Conservation (phyloP, 805 yeast genomes). For the Yarrowia sp. region DNA sequence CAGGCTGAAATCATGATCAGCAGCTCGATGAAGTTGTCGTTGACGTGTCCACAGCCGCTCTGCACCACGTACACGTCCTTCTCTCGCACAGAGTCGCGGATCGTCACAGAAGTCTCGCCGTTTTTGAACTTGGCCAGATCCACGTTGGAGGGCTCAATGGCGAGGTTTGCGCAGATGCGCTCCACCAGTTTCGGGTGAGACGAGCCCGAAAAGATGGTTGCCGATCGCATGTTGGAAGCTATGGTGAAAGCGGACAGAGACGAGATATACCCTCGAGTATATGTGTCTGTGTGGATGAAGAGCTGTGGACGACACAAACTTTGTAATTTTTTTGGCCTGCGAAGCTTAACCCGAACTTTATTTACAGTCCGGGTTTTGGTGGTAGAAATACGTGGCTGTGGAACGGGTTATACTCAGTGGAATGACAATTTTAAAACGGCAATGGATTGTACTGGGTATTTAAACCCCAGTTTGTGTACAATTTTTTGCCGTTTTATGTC, state of each 20-base stretch:
- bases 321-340: no score
- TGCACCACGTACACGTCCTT: conserved; percentile 93
- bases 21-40: conserved; percentile 80
- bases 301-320: no score
- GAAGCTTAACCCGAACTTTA: no score
- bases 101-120: conserved; percentile 89
- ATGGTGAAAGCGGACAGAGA: neutral
- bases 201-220: conserved; percentile 74
- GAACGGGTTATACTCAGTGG: no score
- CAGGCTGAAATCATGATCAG: conserved; percentile 86
- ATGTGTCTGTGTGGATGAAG: no score
- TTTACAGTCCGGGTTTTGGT: no score
- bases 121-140: conserved; percentile 65
- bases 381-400: no score
- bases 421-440: no score
- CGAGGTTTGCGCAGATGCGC: conserved; percentile 71
- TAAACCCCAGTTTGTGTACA: no score
- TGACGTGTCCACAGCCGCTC: conserved; percentile 82
- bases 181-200: conserved; percentile 79
- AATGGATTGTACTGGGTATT: no score
- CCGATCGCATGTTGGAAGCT: conserved; percentile 23
- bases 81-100: conserved; percentile 87
- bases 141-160: conserved; percentile 64
- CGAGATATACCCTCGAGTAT: no score
- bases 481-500: no score